Conservation (phyloP, 2,329 filamentous ascomycete genomes). For the Didymella glomerata region DNA sequence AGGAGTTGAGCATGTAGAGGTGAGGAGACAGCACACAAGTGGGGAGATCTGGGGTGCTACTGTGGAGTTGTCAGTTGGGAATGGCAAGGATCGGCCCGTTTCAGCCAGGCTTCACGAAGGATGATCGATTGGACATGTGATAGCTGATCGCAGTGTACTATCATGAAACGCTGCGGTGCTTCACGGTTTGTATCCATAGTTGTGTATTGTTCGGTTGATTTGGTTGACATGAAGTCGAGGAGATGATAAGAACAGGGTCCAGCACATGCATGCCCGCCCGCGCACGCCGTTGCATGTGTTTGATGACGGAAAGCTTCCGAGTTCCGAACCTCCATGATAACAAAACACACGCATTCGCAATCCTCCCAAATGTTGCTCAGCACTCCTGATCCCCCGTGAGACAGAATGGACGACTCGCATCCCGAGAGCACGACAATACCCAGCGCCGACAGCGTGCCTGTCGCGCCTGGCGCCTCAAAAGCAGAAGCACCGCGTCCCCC, state of each 20-base stretch:
- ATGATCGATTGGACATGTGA: conserved; percentile 16
- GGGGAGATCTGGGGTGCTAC: conserved; percentile 15
- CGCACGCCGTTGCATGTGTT: no score
- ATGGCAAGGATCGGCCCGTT: conserved; percentile 20
- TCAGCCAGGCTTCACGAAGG: conserved; percentile 6
- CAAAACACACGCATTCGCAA: not conserved
- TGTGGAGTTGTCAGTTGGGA: conserved; percentile 9
- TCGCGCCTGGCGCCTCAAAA: conserved; percentile 19
- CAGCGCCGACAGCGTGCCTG: conserved; percentile 21
- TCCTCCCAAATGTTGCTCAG: not conserved
- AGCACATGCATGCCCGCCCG: not conserved
- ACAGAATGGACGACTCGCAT: conserved; percentile 30
- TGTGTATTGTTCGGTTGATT: not conserved
- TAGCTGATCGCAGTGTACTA: not conserved
- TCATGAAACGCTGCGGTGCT: not conserved
- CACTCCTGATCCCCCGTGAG: not conserved
- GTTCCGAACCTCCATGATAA: conserved; percentile 10
- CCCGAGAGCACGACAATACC: conserved; percentile 36
- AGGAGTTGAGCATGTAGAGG: not conserved
- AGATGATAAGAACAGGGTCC: conserved; percentile 8
- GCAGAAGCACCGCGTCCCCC: conserved; percentile 21
- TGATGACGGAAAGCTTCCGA: no score
- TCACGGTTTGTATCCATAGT: not conserved
- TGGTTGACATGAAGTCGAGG: not conserved
- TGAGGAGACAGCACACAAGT: conserved; percentile 9